Evolutionary conservation across 352 stramenopile species (phyloP).

Genomic region (Thraustotheca clavata): DNA sequence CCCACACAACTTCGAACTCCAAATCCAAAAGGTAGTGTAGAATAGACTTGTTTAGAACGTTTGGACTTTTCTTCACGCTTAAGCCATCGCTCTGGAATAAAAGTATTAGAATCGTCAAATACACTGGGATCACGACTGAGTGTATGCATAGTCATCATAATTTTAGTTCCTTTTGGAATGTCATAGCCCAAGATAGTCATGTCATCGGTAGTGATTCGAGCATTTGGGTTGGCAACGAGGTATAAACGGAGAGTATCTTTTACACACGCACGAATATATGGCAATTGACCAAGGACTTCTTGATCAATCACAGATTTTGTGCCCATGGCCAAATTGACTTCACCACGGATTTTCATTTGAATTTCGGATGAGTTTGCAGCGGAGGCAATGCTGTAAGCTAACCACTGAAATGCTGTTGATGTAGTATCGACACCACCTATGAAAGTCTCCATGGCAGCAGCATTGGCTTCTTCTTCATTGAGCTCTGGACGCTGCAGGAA

Average conservation of each 20-base stretch:
- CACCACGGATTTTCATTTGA: background rate
- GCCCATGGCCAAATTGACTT: background rate
- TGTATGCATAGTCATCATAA: background rate
- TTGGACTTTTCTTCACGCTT: background rate
- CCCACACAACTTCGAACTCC: background rate
- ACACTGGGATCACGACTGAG: background rate
- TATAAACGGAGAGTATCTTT: slow-evolving; percentile 2
- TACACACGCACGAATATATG: background rate
- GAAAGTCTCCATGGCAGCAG: background rate
- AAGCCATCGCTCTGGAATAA: background rate
- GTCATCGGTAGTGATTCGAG: background rate
- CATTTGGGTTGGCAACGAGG: background rate
- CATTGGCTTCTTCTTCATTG: background rate
- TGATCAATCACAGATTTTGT: background rate
- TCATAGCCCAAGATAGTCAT: background rate
- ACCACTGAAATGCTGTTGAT: background rate
- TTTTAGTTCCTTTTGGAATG: background rate
- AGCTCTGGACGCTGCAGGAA: background rate
- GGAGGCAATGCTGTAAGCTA: background rate
- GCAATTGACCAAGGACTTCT: background rate
- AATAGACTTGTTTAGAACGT: background rate
- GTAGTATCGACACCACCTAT: background rate
- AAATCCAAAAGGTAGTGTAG: background rate
- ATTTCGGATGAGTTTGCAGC: background rate
- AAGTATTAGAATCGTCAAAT: background rate